A percentile compares a stretch with the other conserved stretches of the same genome.
phyloP scores from a whole-genome alignment of 1,284 basidiomycete genomes.

The Ceratobasidium sp. region DNA sequence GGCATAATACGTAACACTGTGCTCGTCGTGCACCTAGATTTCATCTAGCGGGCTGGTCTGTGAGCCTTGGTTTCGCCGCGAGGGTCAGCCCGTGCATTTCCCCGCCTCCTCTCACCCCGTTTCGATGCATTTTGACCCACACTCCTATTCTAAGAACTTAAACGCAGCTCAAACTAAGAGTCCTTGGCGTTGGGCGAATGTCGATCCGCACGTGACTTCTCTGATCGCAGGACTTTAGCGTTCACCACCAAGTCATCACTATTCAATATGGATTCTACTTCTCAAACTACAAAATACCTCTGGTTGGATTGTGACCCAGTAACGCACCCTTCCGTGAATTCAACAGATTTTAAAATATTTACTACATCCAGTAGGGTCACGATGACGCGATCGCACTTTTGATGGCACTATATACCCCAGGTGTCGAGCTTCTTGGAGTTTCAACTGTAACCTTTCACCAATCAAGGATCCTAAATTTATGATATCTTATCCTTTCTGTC shows the following conservation, averaged over 20 bases:
- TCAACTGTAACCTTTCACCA: constrained; percentile 70
- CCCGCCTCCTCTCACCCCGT: too few species aligned
- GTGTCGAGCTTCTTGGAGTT: constrained; percentile 79
- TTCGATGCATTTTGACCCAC: too few species aligned
- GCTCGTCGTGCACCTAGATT: too few species aligned
- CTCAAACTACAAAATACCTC: constrained; percentile 53
- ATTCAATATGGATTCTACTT: not conserved
- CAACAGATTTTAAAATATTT: not conserved
- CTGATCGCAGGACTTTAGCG: not conserved
- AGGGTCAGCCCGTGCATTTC: too few species aligned
- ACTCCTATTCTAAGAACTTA: too few species aligned
- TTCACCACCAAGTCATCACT: not conserved
- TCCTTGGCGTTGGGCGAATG: not conserved
- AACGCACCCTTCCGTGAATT: constrained; percentile 25
- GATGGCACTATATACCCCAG: constrained; percentile 73
- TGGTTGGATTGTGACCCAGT: constrained; percentile 74
- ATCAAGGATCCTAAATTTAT: too few species aligned
- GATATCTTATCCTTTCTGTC: not conserved
- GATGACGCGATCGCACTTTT: constrained; percentile 87
- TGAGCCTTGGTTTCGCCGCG: too few species aligned
- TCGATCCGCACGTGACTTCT: constrained; percentile 10
- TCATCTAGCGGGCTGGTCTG: too few species aligned
- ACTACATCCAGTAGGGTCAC: constrained; percentile 70
- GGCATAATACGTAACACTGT: too few species aligned
- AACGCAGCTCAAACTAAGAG: too few species aligned